These are phyloP conservation scores for Leishmania lainsoni DNA, from an alignment of 208 protist genomes.

Conservation along the genomic window DNA sequence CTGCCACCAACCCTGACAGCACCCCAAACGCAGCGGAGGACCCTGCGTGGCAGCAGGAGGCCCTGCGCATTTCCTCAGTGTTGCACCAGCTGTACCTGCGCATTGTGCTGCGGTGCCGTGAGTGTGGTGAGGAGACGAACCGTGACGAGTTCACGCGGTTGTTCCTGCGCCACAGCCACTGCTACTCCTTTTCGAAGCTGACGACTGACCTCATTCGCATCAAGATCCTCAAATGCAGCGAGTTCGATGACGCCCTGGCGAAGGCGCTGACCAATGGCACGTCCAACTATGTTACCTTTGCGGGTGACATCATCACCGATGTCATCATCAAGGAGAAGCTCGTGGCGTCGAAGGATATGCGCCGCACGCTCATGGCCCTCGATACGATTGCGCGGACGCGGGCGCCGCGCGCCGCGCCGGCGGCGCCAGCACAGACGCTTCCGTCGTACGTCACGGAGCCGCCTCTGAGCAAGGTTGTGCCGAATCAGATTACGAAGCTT, in stretches of 20 bases:
- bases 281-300: conserved; percentile 68
- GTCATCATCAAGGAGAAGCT: conserved; percentile 87
- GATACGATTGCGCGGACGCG: conserved; percentile 62
- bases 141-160: conserved; percentile 78
- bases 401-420: conserved; percentile 20
- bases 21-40: conserved; percentile 20
- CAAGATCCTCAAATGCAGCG: conserved; percentile 83
- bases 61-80: conserved; percentile 53
- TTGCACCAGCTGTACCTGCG: conserved; percentile 86
- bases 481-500: conserved; percentile 45
- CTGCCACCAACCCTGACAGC: conserved; percentile 25
- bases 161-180: conserved; percentile 65
- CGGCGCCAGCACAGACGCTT: conserved; percentile 25
- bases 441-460: conserved; percentile 51
- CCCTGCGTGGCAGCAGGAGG: conserved; percentile 30
- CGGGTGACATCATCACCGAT: conserved; percentile 67
- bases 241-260: conserved; percentile 89
- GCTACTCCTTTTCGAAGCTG: conserved; percentile 71
- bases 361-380: conserved; percentile 74
- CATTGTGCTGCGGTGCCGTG: conserved; percentile 72
- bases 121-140: conserved; percentile 65
- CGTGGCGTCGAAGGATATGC: conserved; percentile 57
- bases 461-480: conserved; percentile 59
- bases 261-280: conserved; percentile 43
- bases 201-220: conserved; percentile 83